These are phyloP conservation scores for Jimgerdemannia flammicorona DNA, from an alignment of 192 early-diverging fungal species.

Conservation along the genomic window DNA sequence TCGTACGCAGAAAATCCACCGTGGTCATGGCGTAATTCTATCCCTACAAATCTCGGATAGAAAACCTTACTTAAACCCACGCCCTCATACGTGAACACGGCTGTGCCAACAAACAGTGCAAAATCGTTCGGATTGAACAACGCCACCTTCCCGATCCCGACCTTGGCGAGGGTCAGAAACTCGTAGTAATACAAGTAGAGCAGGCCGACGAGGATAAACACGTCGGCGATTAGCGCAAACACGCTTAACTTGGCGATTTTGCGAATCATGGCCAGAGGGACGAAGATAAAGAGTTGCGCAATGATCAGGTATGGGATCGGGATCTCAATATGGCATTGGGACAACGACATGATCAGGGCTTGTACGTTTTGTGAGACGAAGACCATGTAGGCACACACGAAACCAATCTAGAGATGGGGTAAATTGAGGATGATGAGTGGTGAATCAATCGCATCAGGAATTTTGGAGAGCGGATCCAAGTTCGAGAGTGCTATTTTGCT, in stretches of 20 bases:
- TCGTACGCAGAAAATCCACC: too few relatives aligned
- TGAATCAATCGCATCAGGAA: neutral
- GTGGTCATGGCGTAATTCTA: neutral
- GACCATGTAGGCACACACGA: conserved; percentile 87
- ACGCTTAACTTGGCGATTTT: conserved; percentile 83
- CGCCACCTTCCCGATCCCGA: conserved; percentile 61
- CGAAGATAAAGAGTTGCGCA: conserved; percentile 69
- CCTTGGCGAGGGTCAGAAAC: conserved; percentile 54
- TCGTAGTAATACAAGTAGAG: conserved; percentile 77
- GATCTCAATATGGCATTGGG: conserved; percentile 60
- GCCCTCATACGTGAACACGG: conserved; percentile 92
- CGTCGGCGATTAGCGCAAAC: conserved; percentile 80
- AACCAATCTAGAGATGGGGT: conserved; percentile 57
- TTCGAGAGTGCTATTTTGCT: too few relatives aligned
- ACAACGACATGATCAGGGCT: conserved; percentile 68
- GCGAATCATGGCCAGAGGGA: conserved; percentile 86
- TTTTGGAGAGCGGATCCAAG: too few relatives aligned
- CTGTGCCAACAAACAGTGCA: conserved; percentile 88
- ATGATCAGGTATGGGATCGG: conserved; percentile 55
- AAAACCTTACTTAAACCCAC: conserved; percentile 60
- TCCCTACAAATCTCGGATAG: neutral
- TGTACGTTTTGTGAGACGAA: conserved; percentile 88
- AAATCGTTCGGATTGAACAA: conserved; percentile 77
- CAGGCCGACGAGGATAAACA: conserved; percentile 88
- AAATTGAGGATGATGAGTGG: conserved; percentile 2